phyloP scores from a whole-genome alignment of 192 early-diverging fungal genomes.

The Chytriomyces sp. region DNA sequence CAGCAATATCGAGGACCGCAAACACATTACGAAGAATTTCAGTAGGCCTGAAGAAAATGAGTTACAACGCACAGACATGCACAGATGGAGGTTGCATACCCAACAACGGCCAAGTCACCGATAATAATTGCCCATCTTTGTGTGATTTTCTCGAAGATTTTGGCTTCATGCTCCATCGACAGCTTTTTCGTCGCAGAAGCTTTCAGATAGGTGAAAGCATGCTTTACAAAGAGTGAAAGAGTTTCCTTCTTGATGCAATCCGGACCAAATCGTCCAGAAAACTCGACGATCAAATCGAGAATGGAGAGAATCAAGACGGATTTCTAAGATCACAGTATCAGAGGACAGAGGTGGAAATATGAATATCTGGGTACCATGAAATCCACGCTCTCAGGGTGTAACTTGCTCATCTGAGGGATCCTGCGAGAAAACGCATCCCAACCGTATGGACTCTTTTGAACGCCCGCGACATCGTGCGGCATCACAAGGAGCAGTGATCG shows the following conservation, averaged over 20 bases:
- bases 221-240: conserved; percentile 38
- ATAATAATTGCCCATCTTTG: conserved; percentile 46
- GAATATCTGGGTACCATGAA: conserved; percentile 20
- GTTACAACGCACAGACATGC: neutral
- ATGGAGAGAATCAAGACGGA: conserved; percentile 32
- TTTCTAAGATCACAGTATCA: conserved; percentile 4
- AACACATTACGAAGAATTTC: conserved; percentile 40
- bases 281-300: conserved; percentile 35
- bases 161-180: conserved; percentile 38
- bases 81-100: conserved; percentile 20
- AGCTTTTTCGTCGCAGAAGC: conserved; percentile 24
- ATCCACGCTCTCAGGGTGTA: conserved; percentile 38
- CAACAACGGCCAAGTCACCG: conserved; percentile 43
- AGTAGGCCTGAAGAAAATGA: conserved; percentile 42
- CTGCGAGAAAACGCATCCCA: conserved; percentile 47
- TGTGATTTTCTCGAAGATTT: conserved; percentile 50
- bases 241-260: conserved; percentile 43
- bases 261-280: conserved; percentile 19
- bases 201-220: conserved; percentile 48
- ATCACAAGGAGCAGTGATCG: conserved; percentile 46
- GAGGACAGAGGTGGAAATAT: conserved; percentile 1
- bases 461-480: conserved; percentile 49
- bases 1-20: conserved; percentile 39
- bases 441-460: conserved; percentile 50
- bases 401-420: conserved; percentile 29